Base-by-base conservation (phyloP, 2,329 filamentous ascomycete species). In the Fusarium veterinarium region DNA sequence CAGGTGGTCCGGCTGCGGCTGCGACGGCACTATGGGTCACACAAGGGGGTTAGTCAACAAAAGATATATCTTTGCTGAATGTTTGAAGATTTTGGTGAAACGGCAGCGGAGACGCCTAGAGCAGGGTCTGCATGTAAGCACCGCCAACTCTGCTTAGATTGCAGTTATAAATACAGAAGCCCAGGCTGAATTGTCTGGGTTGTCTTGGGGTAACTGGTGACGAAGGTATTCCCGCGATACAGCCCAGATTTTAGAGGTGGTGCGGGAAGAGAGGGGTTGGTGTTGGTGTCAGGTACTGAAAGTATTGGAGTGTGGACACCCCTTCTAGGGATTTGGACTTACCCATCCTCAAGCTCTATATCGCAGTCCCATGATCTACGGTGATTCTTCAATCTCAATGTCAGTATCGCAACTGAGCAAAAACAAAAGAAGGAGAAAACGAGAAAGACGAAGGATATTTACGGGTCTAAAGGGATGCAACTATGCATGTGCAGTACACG, bases 1-100 rank as follows among this genome's bases (percentile, higher is more conserved):
- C 74, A 83, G 79, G 78, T 87, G 86, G 79, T 90, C 88, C 80
- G 87, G 85, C 84, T 86, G 83, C 83, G 87, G 84, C 85, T 89
- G 87, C 81, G 88, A 89, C 84, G 87, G 86, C 84, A 87, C 88
- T 90, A 69, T 63, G 63, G 72, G 74, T 78, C 62, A 63, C 76
- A 77, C 75, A 70, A 71, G 62, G 64, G 69, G 74, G 63, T 65
- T 74, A 67, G 73, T 78, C 65, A 77, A 75, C 59, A 62, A 74
- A 64, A 52, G 56, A 49, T 65, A 44, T 67, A 65, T 59, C 46
- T 68, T 60, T 60, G 46, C 64, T 63, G 60, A 69, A 53, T 65
- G 73, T 73, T 63, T 63, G 55, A 53, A 63, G 65, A 60, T 62
- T 46, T 53, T 74, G 55, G 65, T 75, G 72, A 72, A 71, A 75